Evolutionary conservation across 768 basidiomycete species (phyloP).

Genomic region (Lentinula guzmanii): DNA sequence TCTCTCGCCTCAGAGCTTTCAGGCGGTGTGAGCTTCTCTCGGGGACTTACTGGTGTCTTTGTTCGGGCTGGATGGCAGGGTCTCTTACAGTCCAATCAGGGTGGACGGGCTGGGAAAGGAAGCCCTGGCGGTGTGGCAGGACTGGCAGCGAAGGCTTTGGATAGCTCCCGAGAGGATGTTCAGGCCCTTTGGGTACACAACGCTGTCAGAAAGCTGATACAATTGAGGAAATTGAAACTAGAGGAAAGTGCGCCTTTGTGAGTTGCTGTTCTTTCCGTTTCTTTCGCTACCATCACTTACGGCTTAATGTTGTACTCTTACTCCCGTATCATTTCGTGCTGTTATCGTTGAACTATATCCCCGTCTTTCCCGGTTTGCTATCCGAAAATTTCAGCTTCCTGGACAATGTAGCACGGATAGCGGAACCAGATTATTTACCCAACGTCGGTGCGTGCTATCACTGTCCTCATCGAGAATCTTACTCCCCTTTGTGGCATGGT

Average conservation of each 20-base stretch:
- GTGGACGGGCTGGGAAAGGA: conserved; percentile 27
- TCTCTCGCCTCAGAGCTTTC: conserved; percentile 63
- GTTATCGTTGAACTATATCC: background rate
- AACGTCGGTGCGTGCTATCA: conserved; percentile 44
- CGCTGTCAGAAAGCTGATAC: conserved; percentile 52
- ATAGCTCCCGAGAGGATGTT: conserved; percentile 44
- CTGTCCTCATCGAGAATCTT: background rate
- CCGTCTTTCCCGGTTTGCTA: background rate
- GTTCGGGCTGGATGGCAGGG: conserved; percentile 73
- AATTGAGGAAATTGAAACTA: conserved; percentile 53
- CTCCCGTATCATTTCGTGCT: background rate
- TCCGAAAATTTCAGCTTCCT: conserved; percentile 48
- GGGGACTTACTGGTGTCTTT: conserved; percentile 57
- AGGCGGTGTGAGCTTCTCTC: conserved; percentile 54
- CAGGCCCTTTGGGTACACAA: conserved; percentile 65
- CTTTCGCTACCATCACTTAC: background rate
- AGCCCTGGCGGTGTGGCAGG: conserved; percentile 31
- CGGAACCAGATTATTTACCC: conserved; percentile 65
- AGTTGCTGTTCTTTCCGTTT: conserved; percentile 20
- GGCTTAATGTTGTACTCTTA: background rate
- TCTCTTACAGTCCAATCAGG: conserved; percentile 41
- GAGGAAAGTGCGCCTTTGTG: conserved; percentile 78
- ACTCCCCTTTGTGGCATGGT: too few relatives aligned
- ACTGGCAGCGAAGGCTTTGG: conserved; percentile 51
- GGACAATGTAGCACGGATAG: conserved; percentile 56